Conservation (phyloP, 495 filamentous ascomycete genomes). For the Choiromyces venosus region DNA sequence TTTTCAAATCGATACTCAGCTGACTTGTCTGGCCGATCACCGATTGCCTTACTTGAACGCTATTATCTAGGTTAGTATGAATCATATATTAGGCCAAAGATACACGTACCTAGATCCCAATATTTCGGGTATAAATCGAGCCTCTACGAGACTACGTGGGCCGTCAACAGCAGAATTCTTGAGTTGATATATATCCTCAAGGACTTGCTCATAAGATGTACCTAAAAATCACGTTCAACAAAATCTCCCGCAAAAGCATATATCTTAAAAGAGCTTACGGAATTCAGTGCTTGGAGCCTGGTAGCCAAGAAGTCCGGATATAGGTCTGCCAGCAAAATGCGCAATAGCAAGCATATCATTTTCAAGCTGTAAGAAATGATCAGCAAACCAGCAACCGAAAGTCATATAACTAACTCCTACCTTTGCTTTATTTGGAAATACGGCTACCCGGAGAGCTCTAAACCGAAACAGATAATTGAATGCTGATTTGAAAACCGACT, state of each 20-base stretch:
- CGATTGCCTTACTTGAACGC: constrained; percentile 24
- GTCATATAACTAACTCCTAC: neutral
- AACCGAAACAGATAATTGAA: constrained; percentile 37
- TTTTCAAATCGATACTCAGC: constrained; percentile 39
- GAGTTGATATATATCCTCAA: constrained; percentile 34
- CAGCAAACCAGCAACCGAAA: neutral
- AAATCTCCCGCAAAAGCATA: neutral
- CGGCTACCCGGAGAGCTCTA: constrained; percentile 15
- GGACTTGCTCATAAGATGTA: constrained; percentile 27
- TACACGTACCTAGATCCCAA: constrained; percentile 25
- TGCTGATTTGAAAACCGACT: constrained; percentile 16
- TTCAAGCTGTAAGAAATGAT: constrained; percentile 10
- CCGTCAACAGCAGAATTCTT: neutral
- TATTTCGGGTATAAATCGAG: constrained; percentile 26
- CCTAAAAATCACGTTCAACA: constrained; percentile 9
- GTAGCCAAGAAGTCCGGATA: constrained; percentile 35
- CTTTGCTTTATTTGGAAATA: neutral
- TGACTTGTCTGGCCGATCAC: constrained; percentile 36
- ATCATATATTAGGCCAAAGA: neutral
- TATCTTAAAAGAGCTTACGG: constrained; percentile 5
- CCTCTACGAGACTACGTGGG: constrained; percentile 14
- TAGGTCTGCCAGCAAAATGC: constrained; percentile 35
- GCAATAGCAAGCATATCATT: constrained; percentile 29
- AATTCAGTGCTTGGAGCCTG: constrained; percentile 8
- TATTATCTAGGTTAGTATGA: constrained; percentile 13